A percentile compares a stretch with the other conserved stretches of the same genome.
Conservation (phyloP, 768 basidiomycete genomes). For the Boletus patriciae region DNA sequence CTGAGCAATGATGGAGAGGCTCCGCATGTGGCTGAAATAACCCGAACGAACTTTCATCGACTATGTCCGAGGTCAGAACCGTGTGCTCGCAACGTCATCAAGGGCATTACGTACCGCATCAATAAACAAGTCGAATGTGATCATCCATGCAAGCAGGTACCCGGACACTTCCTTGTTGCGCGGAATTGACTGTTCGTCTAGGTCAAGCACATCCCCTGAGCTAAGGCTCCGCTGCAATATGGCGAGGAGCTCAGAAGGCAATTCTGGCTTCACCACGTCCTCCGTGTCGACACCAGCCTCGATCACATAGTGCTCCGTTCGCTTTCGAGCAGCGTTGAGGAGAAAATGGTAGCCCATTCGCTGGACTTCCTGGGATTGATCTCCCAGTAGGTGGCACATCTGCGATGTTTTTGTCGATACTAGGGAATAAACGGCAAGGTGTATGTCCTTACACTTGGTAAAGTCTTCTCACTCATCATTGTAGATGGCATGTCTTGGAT, state of each 20-base stretch:
- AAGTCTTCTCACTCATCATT: conserved; percentile 60
- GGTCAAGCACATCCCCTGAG: conserved; percentile 40
- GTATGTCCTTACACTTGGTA: conserved; percentile 53
- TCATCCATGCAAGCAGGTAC: conserved; percentile 84
- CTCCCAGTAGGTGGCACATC: conserved; percentile 80
- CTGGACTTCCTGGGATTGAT: conserved; percentile 64
- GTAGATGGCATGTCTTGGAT: conserved; percentile 64
- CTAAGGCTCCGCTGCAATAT: conserved; percentile 55
- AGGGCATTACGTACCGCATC: conserved; percentile 63
- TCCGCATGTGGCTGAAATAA: conserved; percentile 85
- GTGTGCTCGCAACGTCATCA: no score
- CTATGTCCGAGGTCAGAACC: conserved; percentile 40
- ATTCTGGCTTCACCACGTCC: conserved; percentile 45
- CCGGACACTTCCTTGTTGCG: conserved; percentile 51
- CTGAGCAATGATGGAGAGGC: conserved; percentile 57
- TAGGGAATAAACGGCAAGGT: neutral
- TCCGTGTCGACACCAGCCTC: conserved; percentile 83
- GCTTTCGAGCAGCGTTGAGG: conserved; percentile 63
- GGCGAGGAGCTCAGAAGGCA: conserved; percentile 67
- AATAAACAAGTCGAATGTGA: conserved; percentile 80
- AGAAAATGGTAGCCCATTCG: conserved; percentile 76
- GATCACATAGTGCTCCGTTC: conserved; percentile 82
- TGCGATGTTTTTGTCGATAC: conserved; percentile 30
- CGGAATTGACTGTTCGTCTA: conserved; percentile 39
- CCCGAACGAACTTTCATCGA: conserved; percentile 82